Evolutionary conservation across 495 filamentous ascomycete genomes (phyloP), one percentile per base, ranked within the genome.

Genomic region (Xylona heveae): DNA sequence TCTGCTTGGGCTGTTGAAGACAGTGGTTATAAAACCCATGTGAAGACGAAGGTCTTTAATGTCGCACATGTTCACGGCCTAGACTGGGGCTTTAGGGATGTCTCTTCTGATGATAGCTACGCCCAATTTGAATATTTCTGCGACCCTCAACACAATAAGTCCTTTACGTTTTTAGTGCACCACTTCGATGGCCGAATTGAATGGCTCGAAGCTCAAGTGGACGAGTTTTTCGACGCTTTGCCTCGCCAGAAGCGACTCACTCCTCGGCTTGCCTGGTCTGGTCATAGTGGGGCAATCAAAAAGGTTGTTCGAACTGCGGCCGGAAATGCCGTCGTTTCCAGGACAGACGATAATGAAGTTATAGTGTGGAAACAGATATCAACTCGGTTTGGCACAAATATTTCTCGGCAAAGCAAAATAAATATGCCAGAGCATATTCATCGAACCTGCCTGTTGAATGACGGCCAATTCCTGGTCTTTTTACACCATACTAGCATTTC

Each of bases 1-100:
- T 81, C 78, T 28, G 88, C 84, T 0, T 93, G 85, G 85, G 90
- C 80, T 1, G 47, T 99, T 34, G 84, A 95, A 49, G 81, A 84
- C 45, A 64, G 94, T 16, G 80, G 82, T 12, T 72, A 67, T 42
- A 88, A 80, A 41, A 53, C 57, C 19, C 67, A 61, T 39, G 66
- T 72, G 38, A 62, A 64, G 2, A 61, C 70, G 24, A 71, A 75
- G 46, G 67, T 84, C 18, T 93, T 91, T 57, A 91, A 91, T 42
- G 69, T 95, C 42, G 71, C 81, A 4, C 78, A 92, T 48, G 69
- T 80, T 15, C 71, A 79, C 38, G 63, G 74, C 4, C 47, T 78
- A 33, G 59, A 70, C 30, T 58, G 90, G 22, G 65, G 68, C 17
- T 51, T 68, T 30, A 53, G 52, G n/a, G 53, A 49, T 5, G 34